Evolutionary conservation across 78 protist species (phyloP), one percentile per base, ranked within the genome.

Genomic region (Bigelowiella natans): DNA sequence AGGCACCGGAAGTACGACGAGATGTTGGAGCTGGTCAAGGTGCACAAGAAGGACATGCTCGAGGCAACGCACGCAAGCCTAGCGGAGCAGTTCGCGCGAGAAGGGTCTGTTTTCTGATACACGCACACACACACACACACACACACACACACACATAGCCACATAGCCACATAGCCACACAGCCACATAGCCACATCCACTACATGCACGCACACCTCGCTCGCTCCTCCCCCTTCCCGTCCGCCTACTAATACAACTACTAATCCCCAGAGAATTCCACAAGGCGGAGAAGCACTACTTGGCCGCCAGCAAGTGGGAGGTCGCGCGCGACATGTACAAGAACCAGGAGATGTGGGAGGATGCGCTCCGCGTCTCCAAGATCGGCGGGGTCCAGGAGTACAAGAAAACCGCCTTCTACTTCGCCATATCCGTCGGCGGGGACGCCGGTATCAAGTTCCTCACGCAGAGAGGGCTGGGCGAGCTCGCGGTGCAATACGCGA

Each of bases 281-380:
- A 90, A 83, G 64, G 97, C 97, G 1, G 97, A 95, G 95, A 29
- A 88, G 85, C 94, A 94, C 91, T 95, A 91, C 92, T 34, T 94
- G 34, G 89, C 31, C 38, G 73, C 73, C 73, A 18, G 18, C 73
- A 51, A 51, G 73, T 18, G 7, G 7, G 34, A 51, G 18, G 73
- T 18, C 7, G 73, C 73, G 34, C 34, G 7, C 34, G 73, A 51
- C 34, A 51, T 51, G 73, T 51, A 51, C 73, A 51, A 51, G 73
- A 51, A 51, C 73, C 73, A 51, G 85, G 94, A 93, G 82, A 7
- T 88, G 92, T 95, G 96, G 96, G 95, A 93, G 37, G 97, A 96
- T 36, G 98, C 98, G 29, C 63, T 94, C 89, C 93, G 96, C 39
- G 93, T 94, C 18, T 95, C 96, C 30, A 90, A 91, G 84, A 2